phyloP scores from a whole-genome alignment of 345 rosid species.

The Lepidium didymum region DNA sequence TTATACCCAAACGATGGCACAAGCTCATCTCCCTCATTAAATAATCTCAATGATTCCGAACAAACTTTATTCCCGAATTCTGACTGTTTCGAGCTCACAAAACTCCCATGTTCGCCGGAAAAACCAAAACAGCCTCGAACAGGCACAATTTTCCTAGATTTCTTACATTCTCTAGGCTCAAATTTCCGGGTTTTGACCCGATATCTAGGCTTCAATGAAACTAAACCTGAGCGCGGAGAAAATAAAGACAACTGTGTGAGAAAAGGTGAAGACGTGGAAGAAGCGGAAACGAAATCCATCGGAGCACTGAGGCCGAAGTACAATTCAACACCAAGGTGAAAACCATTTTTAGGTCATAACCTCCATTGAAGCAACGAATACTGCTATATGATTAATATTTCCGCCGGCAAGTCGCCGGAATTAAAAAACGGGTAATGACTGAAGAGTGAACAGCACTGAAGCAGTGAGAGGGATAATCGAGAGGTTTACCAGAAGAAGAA shows the following conservation, averaged over 20 bases:
- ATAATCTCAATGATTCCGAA: constrained; percentile 10
- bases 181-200: constrained; percentile 21
- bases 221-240: constrained; percentile 5
- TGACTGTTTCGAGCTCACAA: constrained; percentile 16
- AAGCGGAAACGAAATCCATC: constrained; percentile 47
- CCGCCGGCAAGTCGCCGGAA: constrained; percentile 3
- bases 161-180: constrained; percentile 3
- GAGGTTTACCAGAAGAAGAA: constrained; percentile 17
- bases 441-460: constrained; percentile 2
- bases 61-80: background rate
- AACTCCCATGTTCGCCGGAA: constrained; percentile 17
- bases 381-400: background rate
- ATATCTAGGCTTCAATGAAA: constrained; percentile 24
- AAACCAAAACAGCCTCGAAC: constrained; percentile 19
- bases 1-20: constrained; percentile 15
- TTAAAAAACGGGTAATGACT: background rate
- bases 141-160: constrained; percentile 11
- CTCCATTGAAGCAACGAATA: constrained; percentile 5
- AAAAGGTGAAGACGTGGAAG: constrained; percentile 28
- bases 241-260: constrained; percentile 32
- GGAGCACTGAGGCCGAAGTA: constrained; percentile 7
- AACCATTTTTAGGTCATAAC: background rate
- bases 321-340: background rate
- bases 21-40: constrained; percentile 14
- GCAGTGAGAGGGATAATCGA: background rate